A percentile compares a stretch with the other conserved stretches of the same genome.
phyloP scores from a whole-genome alignment of 257 asterid species.

The Galeopsis tetrahit region DNA sequence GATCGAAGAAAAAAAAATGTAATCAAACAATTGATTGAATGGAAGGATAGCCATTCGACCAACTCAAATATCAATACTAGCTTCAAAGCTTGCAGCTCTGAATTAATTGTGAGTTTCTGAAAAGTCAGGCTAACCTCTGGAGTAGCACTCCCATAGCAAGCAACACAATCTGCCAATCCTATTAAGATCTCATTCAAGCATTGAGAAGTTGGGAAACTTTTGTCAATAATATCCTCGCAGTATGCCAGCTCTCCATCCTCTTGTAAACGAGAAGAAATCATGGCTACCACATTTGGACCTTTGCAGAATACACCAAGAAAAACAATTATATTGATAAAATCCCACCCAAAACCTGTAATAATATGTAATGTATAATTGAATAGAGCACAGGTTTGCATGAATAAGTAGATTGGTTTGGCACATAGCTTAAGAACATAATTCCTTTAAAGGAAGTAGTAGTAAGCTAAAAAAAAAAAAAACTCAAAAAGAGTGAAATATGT shows the following conservation, averaged over 20 bases:
- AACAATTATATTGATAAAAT: conserved; percentile 30
- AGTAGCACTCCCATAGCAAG: conserved; percentile 65
- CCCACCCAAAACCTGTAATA: conserved; percentile 27
- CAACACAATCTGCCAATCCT: conserved; percentile 76
- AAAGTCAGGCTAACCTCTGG: conserved; percentile 55
- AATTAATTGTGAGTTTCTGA: conserved; percentile 3
- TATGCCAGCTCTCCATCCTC: conserved; percentile 49
- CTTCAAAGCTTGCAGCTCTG: conserved; percentile 23
- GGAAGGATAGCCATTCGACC: not conserved
- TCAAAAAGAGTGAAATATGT: conserved; percentile 6
- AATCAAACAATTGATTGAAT: conserved; percentile 5
- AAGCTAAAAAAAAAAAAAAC: conserved; percentile 1
- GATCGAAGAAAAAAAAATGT: not conserved
- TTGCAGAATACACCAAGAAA: conserved; percentile 37
- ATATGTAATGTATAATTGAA: conserved; percentile 15
- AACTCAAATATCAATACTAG: conserved; percentile 17
- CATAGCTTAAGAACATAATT: conserved; percentile 16
- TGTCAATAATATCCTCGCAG: conserved; percentile 38
- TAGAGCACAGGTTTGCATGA: conserved; percentile 12
- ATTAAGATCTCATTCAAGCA: conserved; percentile 55
- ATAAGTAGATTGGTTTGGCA: conserved; percentile 5
- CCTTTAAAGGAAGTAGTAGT: not conserved
- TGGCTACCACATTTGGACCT: conserved; percentile 80
- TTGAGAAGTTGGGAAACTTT: conserved; percentile 43
- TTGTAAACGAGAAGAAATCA: conserved; percentile 56